Percentiles rank a stretch among this genome's conserved stretches.
These are phyloP conservation scores for Pseudoturritis turrita DNA, from an alignment of 345 rosid species.

Conservation along the genomic window DNA sequence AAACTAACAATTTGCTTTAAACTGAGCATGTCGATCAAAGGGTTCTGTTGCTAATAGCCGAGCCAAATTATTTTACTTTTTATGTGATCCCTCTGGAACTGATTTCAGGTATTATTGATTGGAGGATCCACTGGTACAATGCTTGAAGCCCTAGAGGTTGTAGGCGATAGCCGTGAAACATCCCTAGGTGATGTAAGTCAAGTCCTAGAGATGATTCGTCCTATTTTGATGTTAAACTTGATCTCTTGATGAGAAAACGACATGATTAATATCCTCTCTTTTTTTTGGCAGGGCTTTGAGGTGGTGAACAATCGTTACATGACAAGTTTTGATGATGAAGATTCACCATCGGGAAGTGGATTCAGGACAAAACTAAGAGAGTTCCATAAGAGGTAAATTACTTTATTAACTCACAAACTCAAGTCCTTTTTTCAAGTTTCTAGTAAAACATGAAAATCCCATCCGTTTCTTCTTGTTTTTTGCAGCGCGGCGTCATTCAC, in stretches of 20 bases:
- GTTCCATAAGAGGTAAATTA: slow-evolving; percentile 62
- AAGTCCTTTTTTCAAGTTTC: neutral
- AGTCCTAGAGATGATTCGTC: neutral
- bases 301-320: slow-evolving; percentile 51
- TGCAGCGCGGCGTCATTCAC: slow-evolving; percentile 78
- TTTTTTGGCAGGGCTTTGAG: slow-evolving; percentile 49
- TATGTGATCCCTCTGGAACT: slow-evolving; percentile 15
- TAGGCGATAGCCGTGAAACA: slow-evolving; percentile 70
- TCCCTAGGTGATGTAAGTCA: slow-evolving; percentile 68
- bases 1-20: neutral
- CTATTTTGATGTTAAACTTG: neutral
- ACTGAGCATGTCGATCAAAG: neutral
- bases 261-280: neutral
- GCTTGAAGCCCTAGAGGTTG: slow-evolving; percentile 92
- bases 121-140: slow-evolving; percentile 99
- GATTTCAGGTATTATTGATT: slow-evolving; percentile 68
- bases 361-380: slow-evolving; percentile 80
- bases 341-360: slow-evolving; percentile 64
- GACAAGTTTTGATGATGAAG: slow-evolving; percentile 55
- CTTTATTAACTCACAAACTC: neutral
- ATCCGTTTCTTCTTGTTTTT: neutral
- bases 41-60: neutral
- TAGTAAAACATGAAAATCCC: neutral
- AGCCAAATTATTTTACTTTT: neutral
- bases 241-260: neutral